These are phyloP conservation scores for Pseudogymnoascus sp. DNA, from an alignment of 2,329 filamentous ascomycete species.

Conservation along the genomic window DNA sequence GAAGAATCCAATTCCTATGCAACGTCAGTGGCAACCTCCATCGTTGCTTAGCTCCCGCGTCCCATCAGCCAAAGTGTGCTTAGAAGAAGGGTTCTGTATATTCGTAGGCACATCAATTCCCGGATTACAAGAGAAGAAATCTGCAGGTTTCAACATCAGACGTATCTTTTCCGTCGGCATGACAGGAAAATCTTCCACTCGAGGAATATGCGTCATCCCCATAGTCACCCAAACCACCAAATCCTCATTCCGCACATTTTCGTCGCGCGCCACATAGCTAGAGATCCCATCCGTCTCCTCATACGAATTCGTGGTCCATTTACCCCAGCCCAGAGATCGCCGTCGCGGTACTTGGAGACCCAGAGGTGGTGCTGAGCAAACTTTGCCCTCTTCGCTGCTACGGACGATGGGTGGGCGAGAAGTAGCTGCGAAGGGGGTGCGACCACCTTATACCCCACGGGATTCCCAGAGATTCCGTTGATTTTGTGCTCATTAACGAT, in stretches of 20 bases:
- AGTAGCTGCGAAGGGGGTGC: constrained; percentile 45
- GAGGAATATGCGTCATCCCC: constrained; percentile 47
- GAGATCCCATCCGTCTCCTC: constrained; percentile 42
- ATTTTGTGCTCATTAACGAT: not conserved
- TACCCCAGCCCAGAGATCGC: constrained; percentile 41
- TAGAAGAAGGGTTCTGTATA: too few species aligned
- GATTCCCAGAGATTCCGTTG: not conserved
- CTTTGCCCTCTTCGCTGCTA: constrained; percentile 37
- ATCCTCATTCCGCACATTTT: constrained; percentile 40
- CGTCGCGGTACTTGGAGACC: constrained; percentile 40
- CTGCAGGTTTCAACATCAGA: not conserved
- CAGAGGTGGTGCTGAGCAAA: constrained; percentile 42
- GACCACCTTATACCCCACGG: constrained; percentile 13
- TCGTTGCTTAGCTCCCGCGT: not conserved
- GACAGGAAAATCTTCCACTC: constrained; percentile 54
- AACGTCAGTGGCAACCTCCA: not conserved
- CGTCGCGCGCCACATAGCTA: constrained; percentile 19
- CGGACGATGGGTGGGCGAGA: constrained; percentile 36
- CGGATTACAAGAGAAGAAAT: constrained; percentile 3
- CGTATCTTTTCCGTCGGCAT: constrained; percentile 47
- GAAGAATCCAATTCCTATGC: not conserved
- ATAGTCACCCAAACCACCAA: constrained; percentile 46
- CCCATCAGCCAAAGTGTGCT: not conserved
- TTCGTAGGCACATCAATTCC: not conserved
- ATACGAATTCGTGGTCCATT: constrained; percentile 43